These are phyloP conservation scores for Magnolia kwangsiensis DNA, from an alignment of 164 flowering plant genomes.

Conservation along the genomic window DNA sequence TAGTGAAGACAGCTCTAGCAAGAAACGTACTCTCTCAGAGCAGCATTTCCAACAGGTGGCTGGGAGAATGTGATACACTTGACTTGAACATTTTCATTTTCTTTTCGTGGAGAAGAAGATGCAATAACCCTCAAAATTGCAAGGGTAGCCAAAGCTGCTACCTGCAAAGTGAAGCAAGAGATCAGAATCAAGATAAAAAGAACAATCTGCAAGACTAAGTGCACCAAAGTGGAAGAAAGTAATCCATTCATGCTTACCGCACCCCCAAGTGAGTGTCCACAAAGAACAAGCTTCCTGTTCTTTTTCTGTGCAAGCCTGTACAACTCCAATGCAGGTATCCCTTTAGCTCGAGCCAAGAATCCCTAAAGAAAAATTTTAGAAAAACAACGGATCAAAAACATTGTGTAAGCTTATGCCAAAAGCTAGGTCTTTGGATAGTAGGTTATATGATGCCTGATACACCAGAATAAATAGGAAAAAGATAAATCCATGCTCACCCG, in stretches of 20 bases:
- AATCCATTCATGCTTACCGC: slow-evolving; percentile 59
- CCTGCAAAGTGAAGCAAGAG: slow-evolving; percentile 39
- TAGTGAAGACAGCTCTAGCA: not conserved
- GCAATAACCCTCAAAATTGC: slow-evolving; percentile 91
- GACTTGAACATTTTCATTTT: slow-evolving; percentile 60
- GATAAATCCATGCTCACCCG: slow-evolving; percentile 39
- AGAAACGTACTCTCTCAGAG: slow-evolving; percentile 79
- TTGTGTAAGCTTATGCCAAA: not conserved
- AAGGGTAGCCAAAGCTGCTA: slow-evolving; percentile 90
- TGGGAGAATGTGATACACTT: slow-evolving; percentile 98
- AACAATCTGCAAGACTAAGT: not conserved
- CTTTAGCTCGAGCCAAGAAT: slow-evolving; percentile 97
- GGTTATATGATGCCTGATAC: not conserved
- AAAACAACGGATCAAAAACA: not conserved
- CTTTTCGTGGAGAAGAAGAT: slow-evolving; percentile 62
- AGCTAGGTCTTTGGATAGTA: not conserved
- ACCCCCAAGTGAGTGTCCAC: slow-evolving; percentile 99
- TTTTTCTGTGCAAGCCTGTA: slow-evolving; percentile 96
- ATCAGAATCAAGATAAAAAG: not conserved
- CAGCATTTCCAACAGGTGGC: slow-evolving; percentile 98
- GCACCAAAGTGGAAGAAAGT: not conserved
- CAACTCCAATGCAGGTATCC: slow-evolving; percentile 95
- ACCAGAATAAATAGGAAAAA: not conserved
- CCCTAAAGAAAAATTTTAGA: slow-evolving; percentile 43
- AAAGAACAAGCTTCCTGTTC: slow-evolving; percentile 84